These are phyloP conservation scores for Hymenoscyphus fructigenus DNA, from an alignment of 2,329 filamentous ascomycete genomes.

Conservation along the genomic window DNA sequence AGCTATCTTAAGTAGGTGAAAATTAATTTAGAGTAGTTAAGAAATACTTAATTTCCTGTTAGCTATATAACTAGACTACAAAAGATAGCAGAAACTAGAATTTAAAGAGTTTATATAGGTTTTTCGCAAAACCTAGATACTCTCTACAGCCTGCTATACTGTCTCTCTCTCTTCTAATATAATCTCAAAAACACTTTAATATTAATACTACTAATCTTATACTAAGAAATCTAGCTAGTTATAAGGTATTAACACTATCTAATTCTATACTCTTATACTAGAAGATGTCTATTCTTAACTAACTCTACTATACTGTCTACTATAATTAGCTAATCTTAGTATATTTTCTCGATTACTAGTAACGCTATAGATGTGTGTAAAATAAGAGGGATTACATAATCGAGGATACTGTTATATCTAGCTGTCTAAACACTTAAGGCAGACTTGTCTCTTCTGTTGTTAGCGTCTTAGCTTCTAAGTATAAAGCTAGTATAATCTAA, in stretches of 20 bases:
- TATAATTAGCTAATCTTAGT: slow-evolving; percentile 19
- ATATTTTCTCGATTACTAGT: slow-evolving; percentile 16
- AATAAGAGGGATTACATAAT: slow-evolving; percentile 15
- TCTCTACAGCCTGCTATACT: slow-evolving; percentile 15
- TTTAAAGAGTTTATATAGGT: slow-evolving; percentile 12
- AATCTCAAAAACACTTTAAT: slow-evolving; percentile 18
- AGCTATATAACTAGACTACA: slow-evolving; percentile 16
- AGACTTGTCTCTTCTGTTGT: slow-evolving; percentile 18
- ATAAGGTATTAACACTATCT: slow-evolving; percentile 14
- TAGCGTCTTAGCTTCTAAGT: slow-evolving; percentile 19
- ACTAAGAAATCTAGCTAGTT: slow-evolving; percentile 17
- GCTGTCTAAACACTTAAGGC: slow-evolving; percentile 20
- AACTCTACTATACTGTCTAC: slow-evolving; percentile 20
- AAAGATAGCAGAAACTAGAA: slow-evolving; percentile 14
- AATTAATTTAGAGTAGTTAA: slow-evolving; percentile 22
- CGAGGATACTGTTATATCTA: slow-evolving; percentile 8
- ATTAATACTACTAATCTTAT: slow-evolving; percentile 17
- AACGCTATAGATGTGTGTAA: slow-evolving; percentile 15
- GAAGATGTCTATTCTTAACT: slow-evolving; percentile 20
- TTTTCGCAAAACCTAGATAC: slow-evolving; percentile 18
- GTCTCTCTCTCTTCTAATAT: slow-evolving; percentile 14
- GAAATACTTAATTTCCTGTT: slow-evolving; percentile 21
- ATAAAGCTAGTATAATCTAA: slow-evolving; percentile 14
- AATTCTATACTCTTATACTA: slow-evolving; percentile 22
- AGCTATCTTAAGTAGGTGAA: slow-evolving; percentile 22